Evolutionary conservation across 306 rosid genomes (phyloP).

Genomic region (Acmispon strigosus): DNA sequence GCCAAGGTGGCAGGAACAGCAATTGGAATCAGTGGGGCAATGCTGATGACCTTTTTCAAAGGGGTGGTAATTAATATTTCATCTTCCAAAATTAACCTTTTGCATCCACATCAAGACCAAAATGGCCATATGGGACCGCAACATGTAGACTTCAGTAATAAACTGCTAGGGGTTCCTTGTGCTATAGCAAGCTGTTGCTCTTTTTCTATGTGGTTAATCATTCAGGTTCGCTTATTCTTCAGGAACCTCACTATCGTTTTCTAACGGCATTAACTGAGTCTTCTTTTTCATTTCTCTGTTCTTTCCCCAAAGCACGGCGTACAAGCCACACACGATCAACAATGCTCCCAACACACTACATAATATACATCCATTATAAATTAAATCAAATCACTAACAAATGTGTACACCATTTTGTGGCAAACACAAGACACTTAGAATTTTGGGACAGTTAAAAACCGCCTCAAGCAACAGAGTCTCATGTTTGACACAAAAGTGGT

Average conservation of each 20-base stretch:
- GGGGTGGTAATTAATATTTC: slow-evolving; percentile 31
- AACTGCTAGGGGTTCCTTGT: slow-evolving; percentile 5
- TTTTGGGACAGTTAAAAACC: too few species aligned
- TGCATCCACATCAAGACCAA: slow-evolving; percentile 18
- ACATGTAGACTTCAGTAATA: not conserved
- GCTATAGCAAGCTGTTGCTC: slow-evolving; percentile 19
- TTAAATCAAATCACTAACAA: too few species aligned
- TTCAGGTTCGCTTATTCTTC: slow-evolving; percentile 21
- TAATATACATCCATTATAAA: too few species aligned
- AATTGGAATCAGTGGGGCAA: slow-evolving; percentile 43
- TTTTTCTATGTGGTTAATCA: slow-evolving; percentile 34
- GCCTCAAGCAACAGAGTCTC: too few species aligned
- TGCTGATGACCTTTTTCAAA: slow-evolving; percentile 38
- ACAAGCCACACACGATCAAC: slow-evolving; percentile 33
- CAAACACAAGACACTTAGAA: too few species aligned
- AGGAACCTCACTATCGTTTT: too few species aligned
- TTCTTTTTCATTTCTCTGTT: slow-evolving; percentile 17
- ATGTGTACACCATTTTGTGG: too few species aligned
- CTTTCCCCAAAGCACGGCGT: slow-evolving; percentile 36
- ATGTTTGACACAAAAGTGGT: too few species aligned
- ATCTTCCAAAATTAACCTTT: slow-evolving; percentile 24
- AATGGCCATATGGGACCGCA: not conserved
- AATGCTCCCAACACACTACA: slow-evolving; percentile 22
- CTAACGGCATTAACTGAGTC: not conserved
- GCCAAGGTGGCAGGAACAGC: slow-evolving; percentile 41